Evolutionary conservation across 2,329 filamentous ascomycete species (phyloP), one percentile per base, ranked within the genome.

Genomic region (Berkeleyomyces rouxiae): DNA sequence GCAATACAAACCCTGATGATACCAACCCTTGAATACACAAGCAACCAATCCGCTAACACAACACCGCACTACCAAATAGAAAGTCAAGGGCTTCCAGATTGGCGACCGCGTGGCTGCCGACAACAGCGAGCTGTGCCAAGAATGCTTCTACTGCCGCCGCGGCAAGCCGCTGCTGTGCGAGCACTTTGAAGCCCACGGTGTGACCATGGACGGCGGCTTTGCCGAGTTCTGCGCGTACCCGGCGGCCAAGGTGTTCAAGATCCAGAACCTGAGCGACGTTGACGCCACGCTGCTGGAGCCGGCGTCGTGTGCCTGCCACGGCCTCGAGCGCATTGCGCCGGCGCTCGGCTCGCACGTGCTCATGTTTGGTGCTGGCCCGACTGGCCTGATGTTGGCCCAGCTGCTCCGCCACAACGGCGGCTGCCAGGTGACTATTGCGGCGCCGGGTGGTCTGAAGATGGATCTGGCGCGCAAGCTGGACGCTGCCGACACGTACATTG

Each of bases 121-220:
- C 68, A 83, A 84, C 71, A 80, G 81, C 13, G 81, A 87, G 71
- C 79, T 87, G 51, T 88, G 85, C 72, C 81, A 81, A 58, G 80
- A 84, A 72, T 88, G 85, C 74, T 87, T 86, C 77, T 87, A 87
- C 75, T 88, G 85, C 75, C 81, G 82, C 66, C 81, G 83, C 63
- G 84, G 85, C 61, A 79, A 87, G 70, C 77, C 82, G 39, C 74
- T 88, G 57, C 79, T 87, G 63, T 89, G 85, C 71, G 84, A 87
- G 72, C 78, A 85, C 67, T 84, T 86, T 71, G 79, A 82, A 67
- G 83, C 82, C 23, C 83, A 86, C 67, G 84, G 81, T 67, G 81
- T 83, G n/a, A 83, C 79, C 67, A 77, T 87, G 72, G 81, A 85
- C 66, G 85, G 85, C 67, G 85, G 85, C 39, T 88, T 88, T 68